Evolutionary conservation across 1,284 basidiomycete species (phyloP), one percentile per base, ranked within the genome.

Genomic region (Exobasidium rhododendri): DNA sequence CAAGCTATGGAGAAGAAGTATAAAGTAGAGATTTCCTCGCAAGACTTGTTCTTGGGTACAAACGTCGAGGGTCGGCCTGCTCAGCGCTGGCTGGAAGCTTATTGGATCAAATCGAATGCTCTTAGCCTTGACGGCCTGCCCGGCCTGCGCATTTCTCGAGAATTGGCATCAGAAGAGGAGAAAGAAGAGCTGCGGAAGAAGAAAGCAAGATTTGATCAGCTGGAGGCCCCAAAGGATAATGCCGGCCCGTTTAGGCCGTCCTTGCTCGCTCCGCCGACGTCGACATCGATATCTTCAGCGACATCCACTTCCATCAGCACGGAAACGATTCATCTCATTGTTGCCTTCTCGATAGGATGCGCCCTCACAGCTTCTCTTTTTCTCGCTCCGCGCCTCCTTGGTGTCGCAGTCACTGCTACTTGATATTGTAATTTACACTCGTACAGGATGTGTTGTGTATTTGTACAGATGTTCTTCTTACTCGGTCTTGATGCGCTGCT

Each of bases 41-140:
- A 26, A 50, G 26, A 50, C 26, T 4, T 4, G 2, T 50, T 24
- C 28, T 4, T 26, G 20, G 3, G n/a, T 13, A 28, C 13, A 4
- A 26, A 26, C 5, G 20, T 6, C 13, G 47, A 50, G 14, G 24
- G 20, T 4, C 22, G 47, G 28, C 20, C n/a, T 24, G 14, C 4
- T 24, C 4, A 50, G 26, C 13, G 20, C 2, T 20, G 47, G 20
- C 4, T 50, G 32, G 58, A 60, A 44, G 30, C 51, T 14, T 60
- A 60, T 54, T 52, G 45, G 58, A 31, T 26, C 2, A 3, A 54
- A 7, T 20, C 30, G 7, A 60, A 60, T 50, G 40, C 46, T 13
- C 22, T 50, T 30, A 50, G 45, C 7, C 40, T 60, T n/a, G 58
- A 60, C 44, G 58, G 49, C n/a, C 45, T 60, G 7, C 58, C 58